Evolutionary conservation across 495 filamentous ascomycete species (phyloP).

Genomic region (Lasiosphaeria miniovina): DNA sequence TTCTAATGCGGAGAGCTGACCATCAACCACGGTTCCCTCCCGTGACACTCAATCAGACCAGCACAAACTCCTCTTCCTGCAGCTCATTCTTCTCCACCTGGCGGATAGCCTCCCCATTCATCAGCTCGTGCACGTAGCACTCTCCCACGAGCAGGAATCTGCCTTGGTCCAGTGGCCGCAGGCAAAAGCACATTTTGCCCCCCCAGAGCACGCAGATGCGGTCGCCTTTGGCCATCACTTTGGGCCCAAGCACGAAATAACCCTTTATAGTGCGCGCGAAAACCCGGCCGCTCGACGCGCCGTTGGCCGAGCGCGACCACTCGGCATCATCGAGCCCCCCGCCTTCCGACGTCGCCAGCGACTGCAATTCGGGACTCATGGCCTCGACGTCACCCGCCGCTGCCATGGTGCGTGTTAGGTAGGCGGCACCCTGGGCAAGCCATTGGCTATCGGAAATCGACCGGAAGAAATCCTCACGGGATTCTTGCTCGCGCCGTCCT

Average conservation of each 20-base stretch:
- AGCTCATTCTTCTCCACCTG: not conserved
- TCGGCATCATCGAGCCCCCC: not conserved
- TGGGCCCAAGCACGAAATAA: not conserved
- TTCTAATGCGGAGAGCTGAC: too few relatives aligned
- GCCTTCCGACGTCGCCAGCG: too few relatives aligned
- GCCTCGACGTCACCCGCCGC: not conserved
- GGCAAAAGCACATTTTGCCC: constrained; percentile 11
- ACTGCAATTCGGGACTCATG: not conserved
- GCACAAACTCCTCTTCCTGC: not conserved
- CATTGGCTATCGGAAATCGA: not conserved
- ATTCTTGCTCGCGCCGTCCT: not conserved
- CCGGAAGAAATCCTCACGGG: not conserved
- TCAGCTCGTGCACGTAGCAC: constrained; percentile 30
- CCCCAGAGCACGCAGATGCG: constrained; percentile 30
- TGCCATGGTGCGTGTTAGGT: not conserved
- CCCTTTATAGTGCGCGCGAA: not conserved
- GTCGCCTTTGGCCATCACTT: constrained; percentile 20
- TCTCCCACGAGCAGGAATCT: constrained; percentile 22
- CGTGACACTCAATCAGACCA: not conserved
- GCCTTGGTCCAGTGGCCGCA: constrained; percentile 26
- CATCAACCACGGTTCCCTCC: too few relatives aligned
- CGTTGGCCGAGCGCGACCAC: not conserved
- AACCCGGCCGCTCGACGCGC: not conserved
- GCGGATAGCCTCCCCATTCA: constrained; percentile 23
- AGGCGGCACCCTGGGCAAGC: not conserved